Evolutionary conservation across 805 yeast genomes (phyloP).

Genomic region (Wickerhamiella vanderwaltii): DNA sequence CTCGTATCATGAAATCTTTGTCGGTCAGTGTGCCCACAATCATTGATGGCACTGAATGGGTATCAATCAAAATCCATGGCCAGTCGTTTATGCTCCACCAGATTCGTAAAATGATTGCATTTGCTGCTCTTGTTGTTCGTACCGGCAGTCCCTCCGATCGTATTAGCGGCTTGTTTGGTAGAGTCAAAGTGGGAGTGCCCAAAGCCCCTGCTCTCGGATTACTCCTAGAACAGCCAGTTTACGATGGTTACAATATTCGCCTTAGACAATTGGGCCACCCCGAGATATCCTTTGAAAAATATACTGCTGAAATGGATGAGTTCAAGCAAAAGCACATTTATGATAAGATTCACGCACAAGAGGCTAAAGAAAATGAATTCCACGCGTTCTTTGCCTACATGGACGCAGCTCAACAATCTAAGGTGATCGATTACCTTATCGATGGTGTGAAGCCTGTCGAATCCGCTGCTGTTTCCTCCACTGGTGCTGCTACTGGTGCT

Average conservation of each 20-base stretch:
- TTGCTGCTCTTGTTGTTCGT: constrained; percentile 78
- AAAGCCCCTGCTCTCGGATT: constrained; percentile 96
- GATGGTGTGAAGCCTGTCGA: constrained; percentile 24
- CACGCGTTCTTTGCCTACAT: constrained; percentile 85
- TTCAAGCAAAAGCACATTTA: constrained; percentile 84
- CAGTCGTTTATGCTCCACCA: constrained; percentile 98
- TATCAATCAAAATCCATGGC: constrained; percentile 90
- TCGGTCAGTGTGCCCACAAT: constrained; percentile 79
- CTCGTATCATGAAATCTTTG: constrained; percentile 67
- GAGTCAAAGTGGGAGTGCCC: constrained; percentile 73
- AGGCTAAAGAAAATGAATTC: constrained; percentile 73
- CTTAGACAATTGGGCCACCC: constrained; percentile 68
- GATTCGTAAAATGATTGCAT: constrained; percentile 94
- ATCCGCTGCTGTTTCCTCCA: constrained; percentile 20
- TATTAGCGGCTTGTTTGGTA: constrained; percentile 64
- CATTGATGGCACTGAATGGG: constrained; percentile 92
- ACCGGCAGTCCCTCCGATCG: constrained; percentile 73
- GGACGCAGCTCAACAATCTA: constrained; percentile 64
- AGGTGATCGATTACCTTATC: constrained; percentile 44
- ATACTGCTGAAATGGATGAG: constrained; percentile 58
- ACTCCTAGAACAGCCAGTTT: constrained; percentile 81
- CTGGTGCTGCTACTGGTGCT: constrained; percentile 29
- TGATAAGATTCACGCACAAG: constrained; percentile 85
- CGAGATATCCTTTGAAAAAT: constrained; percentile 54
- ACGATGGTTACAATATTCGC: constrained; percentile 66